These are phyloP conservation scores for Coemansia sp. DNA, from an alignment of 192 early-diverging fungal species.

Conservation along the genomic window DNA sequence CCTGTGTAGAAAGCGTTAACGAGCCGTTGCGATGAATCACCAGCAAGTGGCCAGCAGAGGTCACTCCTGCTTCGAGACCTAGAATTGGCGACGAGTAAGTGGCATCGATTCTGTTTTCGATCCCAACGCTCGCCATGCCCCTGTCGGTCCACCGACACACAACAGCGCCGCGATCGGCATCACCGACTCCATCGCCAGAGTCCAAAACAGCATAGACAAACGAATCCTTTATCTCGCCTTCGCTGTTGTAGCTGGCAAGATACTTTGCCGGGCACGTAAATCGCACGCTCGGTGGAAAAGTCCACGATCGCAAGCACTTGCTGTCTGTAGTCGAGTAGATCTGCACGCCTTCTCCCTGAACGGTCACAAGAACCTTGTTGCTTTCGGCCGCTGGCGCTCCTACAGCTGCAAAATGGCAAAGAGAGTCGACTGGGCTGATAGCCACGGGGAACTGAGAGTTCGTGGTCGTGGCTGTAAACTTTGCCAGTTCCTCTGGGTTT, in stretches of 20 bases:
- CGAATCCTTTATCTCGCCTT: slow-evolving; percentile 11
- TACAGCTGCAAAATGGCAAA: slow-evolving; percentile 12
- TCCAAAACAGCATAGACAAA: slow-evolving; percentile 41
- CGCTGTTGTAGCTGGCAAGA: slow-evolving; percentile 15
- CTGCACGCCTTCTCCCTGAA: slow-evolving; percentile 49
- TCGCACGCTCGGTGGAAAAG: slow-evolving; percentile 46
- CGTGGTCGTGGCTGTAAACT: slow-evolving; percentile 39
- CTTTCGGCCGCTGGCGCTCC: not conserved
- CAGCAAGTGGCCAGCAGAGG: slow-evolving; percentile 30
- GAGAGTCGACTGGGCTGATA: slow-evolving; percentile 36
- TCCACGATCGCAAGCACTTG: slow-evolving; percentile 54
- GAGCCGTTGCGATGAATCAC: slow-evolving; percentile 39
- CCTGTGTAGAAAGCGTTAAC: slow-evolving; percentile 24
- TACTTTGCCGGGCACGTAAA: slow-evolving; percentile 55
- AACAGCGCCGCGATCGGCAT: slow-evolving; percentile 14
- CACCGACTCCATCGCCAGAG: slow-evolving; percentile 21
- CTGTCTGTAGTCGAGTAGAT: slow-evolving; percentile 47
- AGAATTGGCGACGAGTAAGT: slow-evolving; percentile 20
- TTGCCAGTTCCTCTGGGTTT: slow-evolving; percentile 45
- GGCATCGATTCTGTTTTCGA: slow-evolving; percentile 44
- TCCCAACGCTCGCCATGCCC: slow-evolving; percentile 46
- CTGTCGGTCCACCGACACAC: slow-evolving; percentile 54
- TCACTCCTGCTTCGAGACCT: slow-evolving; percentile 37
- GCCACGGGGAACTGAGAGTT: slow-evolving; percentile 44
- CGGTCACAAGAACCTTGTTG: slow-evolving; percentile 39